Conservation (phyloP, 108 stramenopile species). For the Pseudonitzschia delicatissima region DNA sequence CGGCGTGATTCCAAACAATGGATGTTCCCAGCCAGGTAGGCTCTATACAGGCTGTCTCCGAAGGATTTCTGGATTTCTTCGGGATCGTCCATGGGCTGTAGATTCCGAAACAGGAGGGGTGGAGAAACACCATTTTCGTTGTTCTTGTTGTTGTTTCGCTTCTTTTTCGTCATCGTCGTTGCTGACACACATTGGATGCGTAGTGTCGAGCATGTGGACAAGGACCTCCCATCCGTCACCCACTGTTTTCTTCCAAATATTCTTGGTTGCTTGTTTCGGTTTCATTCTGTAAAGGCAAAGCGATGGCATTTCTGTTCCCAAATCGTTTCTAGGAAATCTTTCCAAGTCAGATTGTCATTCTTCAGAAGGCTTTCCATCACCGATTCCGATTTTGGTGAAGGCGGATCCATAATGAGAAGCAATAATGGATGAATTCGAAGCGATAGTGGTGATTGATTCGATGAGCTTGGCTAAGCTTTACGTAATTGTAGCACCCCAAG, state of each 20-base stretch:
- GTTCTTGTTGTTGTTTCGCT: neutral
- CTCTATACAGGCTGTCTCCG: constrained; percentile 50
- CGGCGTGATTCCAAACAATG: constrained; percentile 78
- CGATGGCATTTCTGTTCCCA: constrained; percentile 9
- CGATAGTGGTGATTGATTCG: neutral
- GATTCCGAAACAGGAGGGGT: constrained; percentile 50
- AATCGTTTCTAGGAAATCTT: neutral
- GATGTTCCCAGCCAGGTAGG: constrained; percentile 78
- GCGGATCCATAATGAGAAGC: neutral
- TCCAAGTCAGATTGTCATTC: neutral
- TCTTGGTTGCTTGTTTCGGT: neutral
- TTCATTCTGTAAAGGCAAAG: neutral
- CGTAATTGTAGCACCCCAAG: neutral
- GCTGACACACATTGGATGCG: neutral
- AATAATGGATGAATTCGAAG: neutral
- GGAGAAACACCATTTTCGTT: neutral
- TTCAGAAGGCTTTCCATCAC: neutral
- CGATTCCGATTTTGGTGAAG: neutral
- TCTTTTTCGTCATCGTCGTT: neutral
- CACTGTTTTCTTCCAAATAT: constrained; percentile 5
- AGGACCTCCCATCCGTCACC: constrained; percentile 3
- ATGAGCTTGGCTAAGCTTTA: neutral
- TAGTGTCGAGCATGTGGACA: neutral
- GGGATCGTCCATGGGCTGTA: constrained; percentile 27
- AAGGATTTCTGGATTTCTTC: constrained; percentile 40